phyloP scores from a whole-genome alignment of 192 early-diverging fungal species.

The Coemansia biformis region DNA sequence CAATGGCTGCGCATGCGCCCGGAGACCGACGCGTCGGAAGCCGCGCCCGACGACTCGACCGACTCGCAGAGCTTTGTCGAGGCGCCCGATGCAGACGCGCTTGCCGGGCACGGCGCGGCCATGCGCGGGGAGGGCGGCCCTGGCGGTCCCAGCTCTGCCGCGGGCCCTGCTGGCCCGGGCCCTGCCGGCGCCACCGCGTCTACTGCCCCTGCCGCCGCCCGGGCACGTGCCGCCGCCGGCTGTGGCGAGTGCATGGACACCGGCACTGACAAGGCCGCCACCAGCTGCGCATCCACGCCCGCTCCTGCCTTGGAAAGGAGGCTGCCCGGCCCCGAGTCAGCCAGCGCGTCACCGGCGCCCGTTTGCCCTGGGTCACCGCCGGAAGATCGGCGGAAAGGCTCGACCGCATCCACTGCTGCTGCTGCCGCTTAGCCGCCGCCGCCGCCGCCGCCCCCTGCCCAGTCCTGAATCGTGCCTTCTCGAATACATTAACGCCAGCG shows the following conservation, averaged over 20 bases:
- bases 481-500: no score
- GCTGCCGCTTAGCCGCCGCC: no score
- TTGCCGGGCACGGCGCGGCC: background rate
- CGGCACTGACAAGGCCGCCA: slow-evolving; percentile 61
- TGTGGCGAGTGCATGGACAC: slow-evolving; percentile 56
- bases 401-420: slow-evolving; percentile 7
- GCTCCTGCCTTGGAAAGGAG: slow-evolving; percentile 5
- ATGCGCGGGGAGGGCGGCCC: background rate
- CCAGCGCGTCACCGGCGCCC: background rate
- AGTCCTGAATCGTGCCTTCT: no score
- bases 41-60: slow-evolving; percentile 10
- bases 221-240: slow-evolving; percentile 31
- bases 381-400: slow-evolving; percentile 26
- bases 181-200: no score
- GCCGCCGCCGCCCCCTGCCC: no score
- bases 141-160: background rate
- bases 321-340: no score
- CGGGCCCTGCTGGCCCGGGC: background rate
- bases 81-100: slow-evolving; percentile 12
- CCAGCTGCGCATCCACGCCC: slow-evolving; percentile 30
- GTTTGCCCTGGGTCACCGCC: slow-evolving; percentile 4
- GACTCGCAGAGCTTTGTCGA: slow-evolving; percentile 41
- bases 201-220: no score
- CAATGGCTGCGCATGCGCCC: slow-evolving; percentile 75
- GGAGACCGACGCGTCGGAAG: slow-evolving; percentile 8